These are phyloP conservation scores for Penicillium lividum DNA, from an alignment of 495 filamentous ascomycete genomes.

Conservation along the genomic window DNA sequence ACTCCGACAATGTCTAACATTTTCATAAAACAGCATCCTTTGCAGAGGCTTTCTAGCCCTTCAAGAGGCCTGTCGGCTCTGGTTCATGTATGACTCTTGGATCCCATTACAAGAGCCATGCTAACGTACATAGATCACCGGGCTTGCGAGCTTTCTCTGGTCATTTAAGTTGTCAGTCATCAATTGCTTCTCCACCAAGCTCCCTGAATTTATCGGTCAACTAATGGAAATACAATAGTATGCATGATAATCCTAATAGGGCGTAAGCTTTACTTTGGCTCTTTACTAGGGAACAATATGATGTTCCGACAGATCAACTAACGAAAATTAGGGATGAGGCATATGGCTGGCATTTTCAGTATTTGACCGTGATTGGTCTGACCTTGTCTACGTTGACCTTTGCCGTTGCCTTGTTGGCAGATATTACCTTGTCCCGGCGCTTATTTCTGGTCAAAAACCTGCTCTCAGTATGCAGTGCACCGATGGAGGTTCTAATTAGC, in stretches of 20 bases:
- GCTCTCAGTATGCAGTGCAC: conserved; percentile 70
- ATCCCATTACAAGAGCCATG: background rate
- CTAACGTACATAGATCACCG: conserved; percentile 45
- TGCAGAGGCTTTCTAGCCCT: conserved; percentile 72
- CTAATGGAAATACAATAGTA: conserved; percentile 27
- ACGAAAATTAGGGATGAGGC: conserved; percentile 54
- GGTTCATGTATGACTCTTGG: conserved; percentile 57
- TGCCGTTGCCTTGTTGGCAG: conserved; percentile 67
- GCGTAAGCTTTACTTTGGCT: conserved; percentile 38
- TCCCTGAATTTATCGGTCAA: background rate
- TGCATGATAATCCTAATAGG: conserved; percentile 47
- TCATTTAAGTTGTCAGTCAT: conserved; percentile 63
- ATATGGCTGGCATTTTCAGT: conserved; percentile 84
- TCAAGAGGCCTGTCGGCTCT: conserved; percentile 67
- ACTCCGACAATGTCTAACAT: conserved; percentile 13
- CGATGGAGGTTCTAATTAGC: conserved; percentile 78
- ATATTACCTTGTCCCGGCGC: conserved; percentile 62
- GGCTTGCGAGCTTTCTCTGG: conserved; percentile 66
- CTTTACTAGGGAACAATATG: background rate
- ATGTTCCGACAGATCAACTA: conserved; percentile 32
- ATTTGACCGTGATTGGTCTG: conserved; percentile 81
- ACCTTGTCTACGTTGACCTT: conserved; percentile 70
- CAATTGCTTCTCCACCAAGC: background rate
- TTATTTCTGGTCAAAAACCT: conserved; percentile 76
- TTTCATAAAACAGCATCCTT: conserved; percentile 55